Percentiles rank a stretch among this genome's conserved stretches.
Evolutionary conservation across 2,329 filamentous ascomycete species (phyloP).

Genomic region (Ploettnerulaceae sp.): DNA sequence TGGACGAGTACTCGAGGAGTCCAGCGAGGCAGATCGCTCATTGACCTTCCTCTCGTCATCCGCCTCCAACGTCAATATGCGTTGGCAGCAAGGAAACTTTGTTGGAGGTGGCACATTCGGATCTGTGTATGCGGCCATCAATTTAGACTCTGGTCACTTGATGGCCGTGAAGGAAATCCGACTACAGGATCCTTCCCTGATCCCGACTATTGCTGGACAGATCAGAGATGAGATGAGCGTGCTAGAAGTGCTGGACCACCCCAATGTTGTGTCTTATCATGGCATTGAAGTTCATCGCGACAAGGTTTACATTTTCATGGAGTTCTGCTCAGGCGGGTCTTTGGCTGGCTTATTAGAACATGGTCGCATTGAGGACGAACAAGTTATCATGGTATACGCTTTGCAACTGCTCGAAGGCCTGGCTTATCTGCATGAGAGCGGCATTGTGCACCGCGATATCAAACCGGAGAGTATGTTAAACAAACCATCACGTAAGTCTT

Average conservation of each 20-base stretch:
- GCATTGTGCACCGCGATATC: conserved; percentile 94
- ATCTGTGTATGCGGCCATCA: conserved; percentile 95
- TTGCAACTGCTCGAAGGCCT: conserved; percentile 91
- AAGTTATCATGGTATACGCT: conserved; percentile 94
- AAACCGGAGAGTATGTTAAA: conserved; percentile 87
- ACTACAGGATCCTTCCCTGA: conserved; percentile 91
- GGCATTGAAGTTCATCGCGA: conserved; percentile 97
- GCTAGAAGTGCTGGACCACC: conserved; percentile 89
- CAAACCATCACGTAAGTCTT: not conserved
- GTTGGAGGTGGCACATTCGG: conserved; percentile 96
- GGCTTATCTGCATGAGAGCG: conserved; percentile 85
- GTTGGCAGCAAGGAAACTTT: conserved; percentile 99
- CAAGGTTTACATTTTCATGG: conserved; percentile 99
- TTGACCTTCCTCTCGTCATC: conserved; percentile 90
- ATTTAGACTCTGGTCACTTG: conserved; percentile 88
- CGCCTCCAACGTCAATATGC: conserved; percentile 88
- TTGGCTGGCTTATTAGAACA: conserved; percentile 87
- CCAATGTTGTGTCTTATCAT: conserved; percentile 96
- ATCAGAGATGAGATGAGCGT: conserved; percentile 98
- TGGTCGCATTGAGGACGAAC: conserved; percentile 95
- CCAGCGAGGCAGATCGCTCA: conserved; percentile 92
- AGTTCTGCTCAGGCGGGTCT: conserved; percentile 94
- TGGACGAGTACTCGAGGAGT: conserved; percentile 86
- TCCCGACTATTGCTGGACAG: conserved; percentile 87
- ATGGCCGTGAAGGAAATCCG: conserved; percentile 99